phyloP scores from a whole-genome alignment of 2,329 filamentous ascomycete species.

The Beauveria rudraprayagi region DNA sequence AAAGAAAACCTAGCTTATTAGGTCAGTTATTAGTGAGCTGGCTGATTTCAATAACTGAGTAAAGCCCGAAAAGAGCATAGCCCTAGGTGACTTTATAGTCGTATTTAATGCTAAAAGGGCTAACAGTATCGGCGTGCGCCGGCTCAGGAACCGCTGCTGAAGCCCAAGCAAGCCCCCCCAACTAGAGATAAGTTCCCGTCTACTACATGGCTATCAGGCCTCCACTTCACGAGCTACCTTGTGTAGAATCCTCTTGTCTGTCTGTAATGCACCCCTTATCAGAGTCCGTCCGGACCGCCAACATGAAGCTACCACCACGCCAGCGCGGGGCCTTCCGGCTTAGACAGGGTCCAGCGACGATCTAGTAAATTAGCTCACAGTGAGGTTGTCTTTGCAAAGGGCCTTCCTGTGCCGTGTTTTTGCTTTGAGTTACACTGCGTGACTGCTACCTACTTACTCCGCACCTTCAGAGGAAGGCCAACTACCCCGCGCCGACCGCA shows the following conservation, averaged over 20 bases:
- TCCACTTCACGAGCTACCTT: background rate
- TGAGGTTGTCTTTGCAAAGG: background rate
- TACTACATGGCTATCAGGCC: background rate
- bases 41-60: no score
- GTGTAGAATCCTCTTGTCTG: background rate
- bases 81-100: background rate
- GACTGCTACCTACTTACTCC: background rate
- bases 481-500: background rate
- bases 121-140: background rate
- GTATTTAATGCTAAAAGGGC: background rate
- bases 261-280: conserved; percentile 3
- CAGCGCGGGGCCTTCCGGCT: background rate
- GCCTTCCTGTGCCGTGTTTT: no score
- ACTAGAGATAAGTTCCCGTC: background rate
- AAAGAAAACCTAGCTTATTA: no score
- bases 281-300: background rate
- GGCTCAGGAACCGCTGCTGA: background rate
- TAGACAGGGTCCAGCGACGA: background rate
- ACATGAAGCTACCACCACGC: background rate
- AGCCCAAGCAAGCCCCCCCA: background rate
- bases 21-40: no score
- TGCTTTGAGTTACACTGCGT: background rate
- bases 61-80: background rate
- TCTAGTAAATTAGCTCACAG: background rate
- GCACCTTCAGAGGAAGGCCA: background rate